Evolutionary conservation across 164 flowering plant species (phyloP).

Genomic region (Echeveria elegans): DNA sequence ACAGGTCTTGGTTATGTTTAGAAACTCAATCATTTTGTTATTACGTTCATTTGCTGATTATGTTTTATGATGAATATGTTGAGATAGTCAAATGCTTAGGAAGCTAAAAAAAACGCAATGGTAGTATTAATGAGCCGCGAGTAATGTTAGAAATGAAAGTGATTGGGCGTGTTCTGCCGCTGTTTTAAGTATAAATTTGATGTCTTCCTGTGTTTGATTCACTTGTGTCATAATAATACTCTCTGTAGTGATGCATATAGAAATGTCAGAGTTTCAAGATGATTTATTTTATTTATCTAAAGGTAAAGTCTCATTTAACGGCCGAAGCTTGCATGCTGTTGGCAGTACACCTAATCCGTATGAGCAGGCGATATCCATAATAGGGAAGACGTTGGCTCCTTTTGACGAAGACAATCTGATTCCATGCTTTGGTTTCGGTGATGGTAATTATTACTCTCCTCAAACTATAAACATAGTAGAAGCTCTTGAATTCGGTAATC

Average conservation of each 20-base stretch:
- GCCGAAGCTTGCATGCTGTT: conserved; percentile 49
- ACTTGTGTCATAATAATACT: background rate
- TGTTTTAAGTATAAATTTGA: too few relatives aligned
- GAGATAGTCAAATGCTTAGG: too few relatives aligned
- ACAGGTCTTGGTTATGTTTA: conserved; percentile 33
- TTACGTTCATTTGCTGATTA: background rate
- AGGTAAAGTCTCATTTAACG: conserved; percentile 58
- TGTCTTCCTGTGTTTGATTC: too few relatives aligned
- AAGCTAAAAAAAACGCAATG: too few relatives aligned
- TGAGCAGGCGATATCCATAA: conserved; percentile 59
- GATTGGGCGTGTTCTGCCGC: too few relatives aligned
- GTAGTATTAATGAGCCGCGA: too few relatives aligned
- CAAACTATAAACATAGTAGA: background rate
- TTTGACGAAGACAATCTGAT: conserved; percentile 78
- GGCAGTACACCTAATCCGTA: conserved; percentile 60
- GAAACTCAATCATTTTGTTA: background rate
- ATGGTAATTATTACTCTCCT: conserved; percentile 30
- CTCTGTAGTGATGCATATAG: background rate
- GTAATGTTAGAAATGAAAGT: too few relatives aligned
- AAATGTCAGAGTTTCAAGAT: background rate
- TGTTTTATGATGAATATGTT: background rate
- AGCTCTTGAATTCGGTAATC: background rate
- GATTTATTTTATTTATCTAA: conserved; percentile 15
- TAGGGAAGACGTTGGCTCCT: conserved; percentile 76
- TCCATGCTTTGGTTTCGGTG: conserved; percentile 84